phyloP scores from a whole-genome alignment of 2,329 filamentous ascomycete species.

The Colletotrichum cordylinicola region DNA sequence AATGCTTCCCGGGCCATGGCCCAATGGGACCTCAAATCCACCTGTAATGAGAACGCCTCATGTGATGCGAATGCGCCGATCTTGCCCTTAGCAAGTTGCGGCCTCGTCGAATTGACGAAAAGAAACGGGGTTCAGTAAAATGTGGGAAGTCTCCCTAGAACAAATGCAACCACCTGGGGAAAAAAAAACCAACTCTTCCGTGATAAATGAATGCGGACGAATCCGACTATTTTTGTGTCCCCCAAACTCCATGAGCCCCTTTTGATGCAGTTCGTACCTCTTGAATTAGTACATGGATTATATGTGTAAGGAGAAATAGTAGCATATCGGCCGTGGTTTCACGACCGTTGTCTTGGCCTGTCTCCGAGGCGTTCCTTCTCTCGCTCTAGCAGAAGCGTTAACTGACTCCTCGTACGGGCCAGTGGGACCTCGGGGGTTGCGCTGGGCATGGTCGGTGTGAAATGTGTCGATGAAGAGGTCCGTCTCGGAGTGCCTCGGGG shows the following conservation, averaged over 20 bases:
- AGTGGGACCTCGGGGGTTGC: constrained; percentile 51
- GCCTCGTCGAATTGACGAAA: not conserved
- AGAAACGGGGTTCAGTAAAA: not conserved
- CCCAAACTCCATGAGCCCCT: constrained; percentile 18
- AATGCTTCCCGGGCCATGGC: not conserved
- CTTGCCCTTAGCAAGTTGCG: not conserved
- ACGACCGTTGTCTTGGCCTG: constrained; percentile 6
- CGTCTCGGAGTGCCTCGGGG: constrained; percentile 16
- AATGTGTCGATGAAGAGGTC: constrained; percentile 37
- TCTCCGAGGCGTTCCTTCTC: constrained; percentile 42
- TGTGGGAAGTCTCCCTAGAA: not conserved
- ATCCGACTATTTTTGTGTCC: not conserved
- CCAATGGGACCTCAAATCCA: not conserved
- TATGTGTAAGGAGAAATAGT: constrained; percentile 1
- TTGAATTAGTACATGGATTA: constrained; percentile 22
- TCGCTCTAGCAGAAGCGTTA: constrained; percentile 62
- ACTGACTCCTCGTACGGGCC: constrained; percentile 65
- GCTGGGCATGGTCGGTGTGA: constrained; percentile 57
- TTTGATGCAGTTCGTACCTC: constrained; percentile 13
- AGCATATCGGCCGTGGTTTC: not conserved
- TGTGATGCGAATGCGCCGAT: constrained; percentile 12
- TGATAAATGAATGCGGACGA: not conserved
- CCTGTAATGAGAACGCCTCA: constrained; percentile 15
- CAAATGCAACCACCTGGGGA: not conserved
- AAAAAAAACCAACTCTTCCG: not conserved